Percentiles rank a stretch among this genome's conserved stretches.
phyloP scores from a whole-genome alignment of 176 grass and related monocot genomes.

The Phragmites australis region DNA sequence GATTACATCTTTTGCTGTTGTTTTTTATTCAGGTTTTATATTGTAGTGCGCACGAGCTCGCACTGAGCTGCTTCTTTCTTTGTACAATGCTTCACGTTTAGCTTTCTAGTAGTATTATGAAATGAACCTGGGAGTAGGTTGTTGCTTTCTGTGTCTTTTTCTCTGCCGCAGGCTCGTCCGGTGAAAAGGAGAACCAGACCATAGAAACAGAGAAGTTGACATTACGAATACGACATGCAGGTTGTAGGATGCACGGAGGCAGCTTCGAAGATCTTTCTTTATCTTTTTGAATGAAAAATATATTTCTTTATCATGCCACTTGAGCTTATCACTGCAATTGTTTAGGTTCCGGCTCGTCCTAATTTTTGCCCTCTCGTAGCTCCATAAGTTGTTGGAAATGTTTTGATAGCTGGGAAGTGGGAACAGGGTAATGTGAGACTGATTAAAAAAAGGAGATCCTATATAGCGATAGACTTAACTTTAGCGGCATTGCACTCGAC shows the following conservation, averaged over 20 bases:
- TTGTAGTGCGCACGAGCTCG: no score
- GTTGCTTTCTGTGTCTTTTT: no score
- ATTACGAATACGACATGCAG: not conserved
- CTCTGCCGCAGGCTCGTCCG: no score
- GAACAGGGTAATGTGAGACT: not conserved
- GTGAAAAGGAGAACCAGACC: not conserved
- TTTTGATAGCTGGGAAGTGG: not conserved
- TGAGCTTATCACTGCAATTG: not conserved
- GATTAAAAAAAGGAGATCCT: not conserved
- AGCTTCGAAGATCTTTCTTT: not conserved
- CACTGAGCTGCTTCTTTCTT: no score
- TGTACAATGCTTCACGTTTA: no score
- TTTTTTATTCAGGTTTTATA: no score
- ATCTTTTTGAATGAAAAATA: no score
- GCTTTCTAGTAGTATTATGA: no score
- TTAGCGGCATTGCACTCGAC: no score
- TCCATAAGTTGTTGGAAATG: not conserved
- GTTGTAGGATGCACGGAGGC: not conserved
- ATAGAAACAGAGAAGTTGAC: not conserved
- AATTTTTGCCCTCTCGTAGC: not conserved
- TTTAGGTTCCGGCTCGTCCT: not conserved
- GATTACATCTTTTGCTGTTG: no score
- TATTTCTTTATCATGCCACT: constrained; percentile 10
- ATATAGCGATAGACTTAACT: no score
- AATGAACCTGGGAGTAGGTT: no score